Evolutionary conservation across 108 stramenopile species (phyloP).

Genomic region (Skeletonema marinoi): DNA sequence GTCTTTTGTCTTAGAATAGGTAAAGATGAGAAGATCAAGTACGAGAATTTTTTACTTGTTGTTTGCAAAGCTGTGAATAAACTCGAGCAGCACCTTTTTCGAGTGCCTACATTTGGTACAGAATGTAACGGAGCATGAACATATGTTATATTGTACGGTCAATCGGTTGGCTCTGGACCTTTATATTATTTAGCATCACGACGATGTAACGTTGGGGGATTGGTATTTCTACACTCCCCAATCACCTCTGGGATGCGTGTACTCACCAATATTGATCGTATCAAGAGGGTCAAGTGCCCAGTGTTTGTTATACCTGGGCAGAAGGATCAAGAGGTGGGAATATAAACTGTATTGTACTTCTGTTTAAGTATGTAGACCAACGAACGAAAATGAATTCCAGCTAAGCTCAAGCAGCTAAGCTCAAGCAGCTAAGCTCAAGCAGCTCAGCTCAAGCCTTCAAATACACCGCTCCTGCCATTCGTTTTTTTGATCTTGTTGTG

Average conservation of each 20-base stretch:
- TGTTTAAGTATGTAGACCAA: no score
- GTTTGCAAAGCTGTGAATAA: no score
- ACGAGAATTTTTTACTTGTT: no score
- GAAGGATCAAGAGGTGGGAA: slow-evolving; percentile 79
- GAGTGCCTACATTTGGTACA: slow-evolving; percentile 10
- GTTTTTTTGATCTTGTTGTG: no score
- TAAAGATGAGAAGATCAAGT: no score
- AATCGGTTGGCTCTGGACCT: slow-evolving; percentile 90
- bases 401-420: no score
- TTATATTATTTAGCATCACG: slow-evolving; percentile 71
- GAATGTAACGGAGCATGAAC: slow-evolving; percentile 41
- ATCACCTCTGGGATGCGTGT: slow-evolving; percentile 92
- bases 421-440: no score
- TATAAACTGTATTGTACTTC: slow-evolving; percentile 6
- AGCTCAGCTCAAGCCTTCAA: no score
- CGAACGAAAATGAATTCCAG: no score
- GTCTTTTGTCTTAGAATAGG: no score
- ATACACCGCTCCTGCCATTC: no score
- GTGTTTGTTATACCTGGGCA: slow-evolving; percentile 87
- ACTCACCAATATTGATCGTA: slow-evolving; percentile 87
- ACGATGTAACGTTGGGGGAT: slow-evolving; percentile 65
- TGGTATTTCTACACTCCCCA: slow-evolving; percentile 75
- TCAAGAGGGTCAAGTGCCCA: slow-evolving; percentile 74
- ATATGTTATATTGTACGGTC: slow-evolving; percentile 86
- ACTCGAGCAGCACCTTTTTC: no score